Base-by-base conservation (phyloP, 306 rosid species). In the Glycine tomentella region DNA sequence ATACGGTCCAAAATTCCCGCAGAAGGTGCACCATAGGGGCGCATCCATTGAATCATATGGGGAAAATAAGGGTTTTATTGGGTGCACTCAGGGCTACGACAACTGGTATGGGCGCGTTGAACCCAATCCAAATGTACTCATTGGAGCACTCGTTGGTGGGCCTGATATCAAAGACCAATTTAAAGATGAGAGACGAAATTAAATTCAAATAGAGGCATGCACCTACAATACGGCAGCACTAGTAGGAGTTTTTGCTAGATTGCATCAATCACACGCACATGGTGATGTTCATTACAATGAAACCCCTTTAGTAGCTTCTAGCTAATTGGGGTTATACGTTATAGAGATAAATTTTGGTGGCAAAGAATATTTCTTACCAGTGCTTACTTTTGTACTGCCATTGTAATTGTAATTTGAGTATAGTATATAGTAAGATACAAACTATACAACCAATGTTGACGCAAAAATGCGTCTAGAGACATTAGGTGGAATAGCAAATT, bases 71-170 rank as follows among this genome's bases (percentile, higher is more conserved):
- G 94, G 85, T 9, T 94, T 94, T 69, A 89, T 94, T 7, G 98
- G 97, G 79, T 92, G 98, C 83, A 88, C 90, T 33, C 91, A 92
- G 49, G 98, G 98, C 1, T 92, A 86, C 59, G 94, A 91, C 76
- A 75, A 44, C 63, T 92, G 94, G 96, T 92, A 87, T 75, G 85
- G 81, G 65, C 84, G 86, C 13, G 40, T 2, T 7, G 86, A 80
- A 65, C 87, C 87, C 7, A 94, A 94, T 72, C 96, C 98, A 0
- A 88, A 92, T 34, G 56, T 88, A 1, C 79, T 94, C 5, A 25
- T 40, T 49, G 98, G 98, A 53, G 98, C 94, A 36, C 72, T 94
- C 6, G 95, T 94, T 10, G 98, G 98, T 61, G 98, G 98, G 59
- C 98, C 97, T 0, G 90, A 92, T 53, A 62, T 12, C 0, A 74